Percentiles rank a stretch among this genome's conserved stretches.
phyloP scores from a whole-genome alignment of 2,329 filamentous ascomycete species.

The Bimuria novae-zelandiae region DNA sequence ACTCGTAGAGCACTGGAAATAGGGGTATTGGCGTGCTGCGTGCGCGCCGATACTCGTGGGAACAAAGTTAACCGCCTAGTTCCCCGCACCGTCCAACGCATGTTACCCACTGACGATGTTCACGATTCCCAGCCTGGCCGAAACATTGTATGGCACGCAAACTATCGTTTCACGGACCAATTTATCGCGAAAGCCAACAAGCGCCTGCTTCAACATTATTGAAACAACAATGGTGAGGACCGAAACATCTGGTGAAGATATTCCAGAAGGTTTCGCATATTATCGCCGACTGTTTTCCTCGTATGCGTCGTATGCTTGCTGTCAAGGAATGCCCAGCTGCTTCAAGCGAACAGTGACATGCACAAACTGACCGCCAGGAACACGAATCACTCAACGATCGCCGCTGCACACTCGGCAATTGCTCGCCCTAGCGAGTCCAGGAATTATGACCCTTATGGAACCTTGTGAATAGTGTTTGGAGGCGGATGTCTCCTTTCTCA shows the following conservation, averaged over 20 bases:
- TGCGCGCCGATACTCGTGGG: too few species aligned
- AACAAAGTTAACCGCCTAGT: background rate
- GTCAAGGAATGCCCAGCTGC: background rate
- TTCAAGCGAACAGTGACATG: background rate
- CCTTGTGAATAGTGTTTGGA: background rate
- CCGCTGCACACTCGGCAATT: too few species aligned
- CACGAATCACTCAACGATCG: background rate
- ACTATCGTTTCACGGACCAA: constrained; percentile 6
- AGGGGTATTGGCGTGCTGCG: background rate
- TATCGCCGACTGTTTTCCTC: background rate
- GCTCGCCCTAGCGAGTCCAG: background rate
- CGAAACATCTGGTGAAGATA: background rate
- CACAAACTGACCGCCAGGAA: background rate
- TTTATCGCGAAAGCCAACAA: background rate
- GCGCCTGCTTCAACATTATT: background rate
- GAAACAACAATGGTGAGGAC: background rate
- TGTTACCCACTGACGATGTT: background rate
- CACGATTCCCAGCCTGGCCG: background rate
- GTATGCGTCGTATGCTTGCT: background rate
- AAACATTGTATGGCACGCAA: constrained; percentile 4
- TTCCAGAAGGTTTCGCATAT: background rate
- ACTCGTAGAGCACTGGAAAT: background rate
- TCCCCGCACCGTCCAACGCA: background rate
- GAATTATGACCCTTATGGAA: background rate
- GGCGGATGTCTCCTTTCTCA: background rate